phyloP scores from a whole-genome alignment of 192 early-diverging fungal species.

The Coemansia nantahalensis region DNA sequence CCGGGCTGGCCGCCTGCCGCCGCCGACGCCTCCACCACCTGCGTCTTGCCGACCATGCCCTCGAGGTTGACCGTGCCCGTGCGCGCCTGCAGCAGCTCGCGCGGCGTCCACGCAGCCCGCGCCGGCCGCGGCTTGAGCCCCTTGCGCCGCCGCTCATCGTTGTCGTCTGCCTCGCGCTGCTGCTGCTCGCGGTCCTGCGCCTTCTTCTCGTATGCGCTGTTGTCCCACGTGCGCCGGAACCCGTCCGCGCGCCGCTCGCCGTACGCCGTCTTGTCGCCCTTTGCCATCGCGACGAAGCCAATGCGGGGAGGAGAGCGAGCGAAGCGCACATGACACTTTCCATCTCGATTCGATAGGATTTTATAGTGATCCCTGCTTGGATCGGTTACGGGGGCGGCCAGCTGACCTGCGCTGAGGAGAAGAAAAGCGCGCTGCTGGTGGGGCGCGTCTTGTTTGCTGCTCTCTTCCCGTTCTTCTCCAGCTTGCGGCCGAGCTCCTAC shows the following conservation, averaged over 20 bases:
- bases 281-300: too few species aligned
- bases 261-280: too few species aligned
- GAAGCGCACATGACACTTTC: too few species aligned
- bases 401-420: too few species aligned
- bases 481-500: too few species aligned
- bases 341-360: too few species aligned
- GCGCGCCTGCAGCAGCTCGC: slow-evolving; percentile 56
- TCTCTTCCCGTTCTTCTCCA: too few species aligned
- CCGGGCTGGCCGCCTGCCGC: slow-evolving; percentile 73
- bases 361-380: too few species aligned
- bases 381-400: too few species aligned
- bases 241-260: slow-evolving; percentile 2
- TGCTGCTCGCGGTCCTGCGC: slow-evolving; percentile 62
- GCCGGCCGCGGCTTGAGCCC: slow-evolving; percentile 37
- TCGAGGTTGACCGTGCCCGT: slow-evolving; percentile 67
- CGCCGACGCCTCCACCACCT: slow-evolving; percentile 66
- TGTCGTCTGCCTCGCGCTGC: slow-evolving; percentile 39
- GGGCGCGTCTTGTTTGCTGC: too few species aligned
- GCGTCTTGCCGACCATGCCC: slow-evolving; percentile 74
- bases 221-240: slow-evolving; percentile 64
- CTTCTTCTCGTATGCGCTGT: slow-evolving; percentile 61
- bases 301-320: too few species aligned
- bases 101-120: slow-evolving; percentile 12
- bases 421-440: too few species aligned
- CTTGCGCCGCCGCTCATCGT: slow-evolving; percentile 58